Evolutionary conservation across 2,329 filamentous ascomycete species (phyloP).

Genomic region (Xylaria multiplex): DNA sequence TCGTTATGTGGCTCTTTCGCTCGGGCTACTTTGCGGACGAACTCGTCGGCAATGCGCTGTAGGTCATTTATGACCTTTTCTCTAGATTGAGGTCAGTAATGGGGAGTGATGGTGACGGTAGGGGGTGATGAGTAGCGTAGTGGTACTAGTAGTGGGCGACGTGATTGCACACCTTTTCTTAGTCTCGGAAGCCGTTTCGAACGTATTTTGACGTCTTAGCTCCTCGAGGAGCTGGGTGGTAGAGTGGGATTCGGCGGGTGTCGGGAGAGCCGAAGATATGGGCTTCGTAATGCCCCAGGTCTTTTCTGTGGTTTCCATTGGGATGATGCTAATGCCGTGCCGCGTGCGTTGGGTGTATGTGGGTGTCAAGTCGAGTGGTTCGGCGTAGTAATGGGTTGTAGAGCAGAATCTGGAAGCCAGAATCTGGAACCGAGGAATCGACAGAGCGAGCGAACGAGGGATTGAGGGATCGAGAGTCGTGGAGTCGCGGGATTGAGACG

Average conservation of each 20-base stretch:
- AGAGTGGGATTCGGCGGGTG: constrained; percentile 76
- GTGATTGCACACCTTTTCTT: constrained; percentile 72
- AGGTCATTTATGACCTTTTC: constrained; percentile 78
- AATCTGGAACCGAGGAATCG: too few species aligned
- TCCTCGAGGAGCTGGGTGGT: constrained; percentile 85
- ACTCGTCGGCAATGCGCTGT: constrained; percentile 83
- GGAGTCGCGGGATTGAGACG: not conserved
- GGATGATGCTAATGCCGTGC: constrained; percentile 6
- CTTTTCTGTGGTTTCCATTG: constrained; percentile 46
- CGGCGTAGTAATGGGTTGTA: not conserved
- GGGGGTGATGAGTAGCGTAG: too few species aligned
- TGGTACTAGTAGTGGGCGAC: not conserved
- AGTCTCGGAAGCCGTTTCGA: constrained; percentile 84
- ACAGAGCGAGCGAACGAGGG: too few species aligned
- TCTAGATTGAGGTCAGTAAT: constrained; percentile 56
- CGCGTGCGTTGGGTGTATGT: not conserved
- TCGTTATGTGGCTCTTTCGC: constrained; percentile 77
- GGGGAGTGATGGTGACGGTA: too few species aligned
- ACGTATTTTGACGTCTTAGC: constrained; percentile 89
- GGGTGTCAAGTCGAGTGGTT: not conserved
- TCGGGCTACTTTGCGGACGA: constrained; percentile 82
- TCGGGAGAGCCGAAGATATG: constrained; percentile 81
- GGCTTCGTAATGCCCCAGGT: constrained; percentile 79
- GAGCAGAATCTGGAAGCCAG: too few species aligned
- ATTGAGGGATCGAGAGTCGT: constrained; percentile 3